Evolutionary conservation across 805 yeast genomes (phyloP).

Genomic region (Metschnikowia continentalis): DNA sequence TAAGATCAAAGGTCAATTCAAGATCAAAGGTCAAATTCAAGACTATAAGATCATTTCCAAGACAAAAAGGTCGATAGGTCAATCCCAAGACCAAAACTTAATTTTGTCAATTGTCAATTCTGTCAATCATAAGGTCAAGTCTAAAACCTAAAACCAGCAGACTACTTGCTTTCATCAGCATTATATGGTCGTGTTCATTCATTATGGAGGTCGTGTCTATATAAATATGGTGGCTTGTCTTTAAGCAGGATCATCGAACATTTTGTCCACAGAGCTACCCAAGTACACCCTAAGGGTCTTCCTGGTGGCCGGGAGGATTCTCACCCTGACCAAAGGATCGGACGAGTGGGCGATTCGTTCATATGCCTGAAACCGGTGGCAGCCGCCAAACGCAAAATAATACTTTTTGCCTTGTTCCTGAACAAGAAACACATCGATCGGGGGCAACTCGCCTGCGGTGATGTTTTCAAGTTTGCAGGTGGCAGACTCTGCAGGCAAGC

Average conservation of each 20-base stretch:
- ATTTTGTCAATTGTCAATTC: too few relatives aligned
- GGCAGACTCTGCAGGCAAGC: slow-evolving; percentile 57
- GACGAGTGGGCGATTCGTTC: slow-evolving; percentile 39
- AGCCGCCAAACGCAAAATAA: slow-evolving; percentile 87
- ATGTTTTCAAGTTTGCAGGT: slow-evolving; percentile 54
- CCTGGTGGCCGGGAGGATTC: slow-evolving; percentile 70
- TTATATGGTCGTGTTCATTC: too few relatives aligned
- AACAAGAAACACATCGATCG: slow-evolving; percentile 72
- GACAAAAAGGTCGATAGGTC: too few relatives aligned
- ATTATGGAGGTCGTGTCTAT: background rate
- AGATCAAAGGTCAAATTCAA: too few relatives aligned
- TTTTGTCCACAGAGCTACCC: slow-evolving; percentile 61
- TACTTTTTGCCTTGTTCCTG: slow-evolving; percentile 55
- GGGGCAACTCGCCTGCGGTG: slow-evolving; percentile 67
- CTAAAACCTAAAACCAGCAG: too few relatives aligned
- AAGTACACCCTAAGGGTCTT: slow-evolving; percentile 63
- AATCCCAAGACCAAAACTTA: background rate
- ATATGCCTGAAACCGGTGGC: slow-evolving; percentile 86
- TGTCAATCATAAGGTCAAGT: too few relatives aligned
- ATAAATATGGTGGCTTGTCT: too few relatives aligned
- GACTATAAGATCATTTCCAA: too few relatives aligned
- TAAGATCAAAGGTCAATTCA: too few relatives aligned
- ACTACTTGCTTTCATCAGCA: too few relatives aligned
- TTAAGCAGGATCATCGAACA: slow-evolving; percentile 26
- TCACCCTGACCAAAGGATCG: slow-evolving; percentile 57